Evolutionary conservation across 176 grass and related monocot species (phyloP), one percentile per base, ranked within the genome.

Genomic region (Poa pratensis): DNA sequence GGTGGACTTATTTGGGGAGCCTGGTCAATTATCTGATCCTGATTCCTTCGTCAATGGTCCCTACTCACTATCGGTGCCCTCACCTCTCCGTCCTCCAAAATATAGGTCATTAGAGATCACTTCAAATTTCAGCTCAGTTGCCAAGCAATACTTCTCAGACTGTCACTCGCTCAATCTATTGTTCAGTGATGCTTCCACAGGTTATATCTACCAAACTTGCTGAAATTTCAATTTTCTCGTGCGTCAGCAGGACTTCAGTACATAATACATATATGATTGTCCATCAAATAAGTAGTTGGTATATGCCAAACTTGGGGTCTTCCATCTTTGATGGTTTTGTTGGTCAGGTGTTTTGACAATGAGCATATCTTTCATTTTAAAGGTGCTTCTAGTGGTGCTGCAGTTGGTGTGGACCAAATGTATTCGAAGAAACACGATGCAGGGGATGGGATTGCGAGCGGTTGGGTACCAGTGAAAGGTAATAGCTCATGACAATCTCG

Each of bases 11-110:
- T 84, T 98, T 59, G 86, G 91, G 49, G 91, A 92, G 39, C 93
- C 93, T 77, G 96, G 91, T 54, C 90, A 92, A 57, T 76, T 98
- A 68, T 90, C 66, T 75, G 93, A 98, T 79, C 96, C 96, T 74
- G 91, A 98, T 90, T 98, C 96, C 26, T 90, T 91, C 34, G 75
- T 98, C 27, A 98, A 98, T 81, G 96, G 96, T 49, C 96, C 93
- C 30, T 85, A 90, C 69, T 94, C 91, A 3, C 73, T 98, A 59
- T 90, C 83, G 5, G 87, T 98, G 50, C 86, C 89, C 57, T 98
- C 96, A 69, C 93, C 96, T 89, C 85, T 98, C 24, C 96, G 75
- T 58, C 96, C 96, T 69, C 93, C 96, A 83, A 93, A 90, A 89
- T 91, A 89, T 87, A 95, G 89, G 75, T 89, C 93, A 32, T n/a